A percentile compares a stretch with the other conserved stretches of the same genome.
phyloP scores from a whole-genome alignment of 1,284 basidiomycete species.

The Cystobasidium slooffiae region DNA sequence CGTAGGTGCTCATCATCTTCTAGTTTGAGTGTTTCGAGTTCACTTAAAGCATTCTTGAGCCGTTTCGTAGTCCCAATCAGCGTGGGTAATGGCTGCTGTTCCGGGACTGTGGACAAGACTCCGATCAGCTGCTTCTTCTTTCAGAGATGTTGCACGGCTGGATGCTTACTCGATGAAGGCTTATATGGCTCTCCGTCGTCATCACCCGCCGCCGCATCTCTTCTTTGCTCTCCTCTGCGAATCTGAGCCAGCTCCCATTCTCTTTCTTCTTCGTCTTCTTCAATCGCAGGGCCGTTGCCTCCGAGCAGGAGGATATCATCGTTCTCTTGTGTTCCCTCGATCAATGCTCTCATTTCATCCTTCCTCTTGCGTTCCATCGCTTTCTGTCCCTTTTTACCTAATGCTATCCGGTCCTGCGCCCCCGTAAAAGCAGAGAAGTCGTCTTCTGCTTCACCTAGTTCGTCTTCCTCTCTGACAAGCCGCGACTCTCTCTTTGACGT shows the following conservation, averaged over 20 bases:
- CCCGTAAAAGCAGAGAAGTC: conserved; percentile 89
- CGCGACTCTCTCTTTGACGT: conserved; percentile 68
- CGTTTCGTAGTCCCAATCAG: conserved; percentile 72
- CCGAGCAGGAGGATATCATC: conserved; percentile 57
- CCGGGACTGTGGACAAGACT: conserved; percentile 58
- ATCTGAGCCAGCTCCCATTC: conserved; percentile 92
- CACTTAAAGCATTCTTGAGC: conserved; percentile 67
- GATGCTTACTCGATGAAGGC: conserved; percentile 70
- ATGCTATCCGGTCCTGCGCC: conserved; percentile 79
- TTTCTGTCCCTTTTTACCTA: conserved; percentile 83
- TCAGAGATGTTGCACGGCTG: conserved; percentile 59
- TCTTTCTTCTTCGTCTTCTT: conserved; percentile 79
- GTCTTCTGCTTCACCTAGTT: conserved; percentile 88
- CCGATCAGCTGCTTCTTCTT: background rate
- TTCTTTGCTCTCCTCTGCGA: conserved; percentile 66
- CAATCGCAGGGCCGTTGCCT: conserved; percentile 63
- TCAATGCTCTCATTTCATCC: conserved; percentile 81
- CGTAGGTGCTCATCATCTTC: conserved; percentile 52
- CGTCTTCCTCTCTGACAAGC: conserved; percentile 75
- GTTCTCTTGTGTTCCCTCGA: conserved; percentile 74
- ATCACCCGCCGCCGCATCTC: background rate
- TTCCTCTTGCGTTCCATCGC: conserved; percentile 71
- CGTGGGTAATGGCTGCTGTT: conserved; percentile 62
- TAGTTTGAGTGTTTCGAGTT: conserved; percentile 60
- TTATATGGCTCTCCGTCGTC: conserved; percentile 62